A percentile compares a stretch with the other conserved stretches of the same genome.
Evolutionary conservation across 805 yeast species (phyloP).

Genomic region (Saturnispora serradocipensis): DNA sequence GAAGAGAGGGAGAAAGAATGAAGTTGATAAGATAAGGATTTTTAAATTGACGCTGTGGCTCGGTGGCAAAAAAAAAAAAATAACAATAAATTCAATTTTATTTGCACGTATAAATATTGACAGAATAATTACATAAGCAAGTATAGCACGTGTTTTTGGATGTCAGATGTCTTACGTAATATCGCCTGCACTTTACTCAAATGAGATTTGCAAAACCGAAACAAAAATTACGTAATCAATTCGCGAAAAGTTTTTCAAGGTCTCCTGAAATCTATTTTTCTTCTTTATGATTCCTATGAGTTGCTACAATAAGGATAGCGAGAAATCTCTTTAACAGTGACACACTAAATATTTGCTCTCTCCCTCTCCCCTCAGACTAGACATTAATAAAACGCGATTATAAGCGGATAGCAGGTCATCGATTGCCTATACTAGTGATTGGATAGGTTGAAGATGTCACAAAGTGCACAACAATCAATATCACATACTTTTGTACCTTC

Average conservation of each 20-base stretch:
- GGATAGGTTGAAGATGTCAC: background rate
- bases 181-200: too few species aligned
- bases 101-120: background rate
- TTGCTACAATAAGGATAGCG: background rate
- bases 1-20: background rate
- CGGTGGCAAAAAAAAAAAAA: slow-evolving; percentile 1
- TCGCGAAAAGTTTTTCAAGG: background rate
- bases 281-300: too few species aligned
- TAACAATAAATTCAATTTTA: too few species aligned
- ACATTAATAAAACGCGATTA: background rate
- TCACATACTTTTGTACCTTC: background rate
- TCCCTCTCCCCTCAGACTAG: background rate
- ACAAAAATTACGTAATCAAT: background rate
- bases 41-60: background rate
- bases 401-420: background rate
- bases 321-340: background rate
- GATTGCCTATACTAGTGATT: background rate
- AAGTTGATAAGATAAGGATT: background rate
- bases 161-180: background rate
- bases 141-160: too few species aligned
- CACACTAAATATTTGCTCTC: background rate
- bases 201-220: too few species aligned
- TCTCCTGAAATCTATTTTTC: too few species aligned
- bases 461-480: background rate
- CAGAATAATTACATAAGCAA: background rate